phyloP scores from a whole-genome alignment of 2,329 filamentous ascomycete genomes.

The Diaporthe batatas region DNA sequence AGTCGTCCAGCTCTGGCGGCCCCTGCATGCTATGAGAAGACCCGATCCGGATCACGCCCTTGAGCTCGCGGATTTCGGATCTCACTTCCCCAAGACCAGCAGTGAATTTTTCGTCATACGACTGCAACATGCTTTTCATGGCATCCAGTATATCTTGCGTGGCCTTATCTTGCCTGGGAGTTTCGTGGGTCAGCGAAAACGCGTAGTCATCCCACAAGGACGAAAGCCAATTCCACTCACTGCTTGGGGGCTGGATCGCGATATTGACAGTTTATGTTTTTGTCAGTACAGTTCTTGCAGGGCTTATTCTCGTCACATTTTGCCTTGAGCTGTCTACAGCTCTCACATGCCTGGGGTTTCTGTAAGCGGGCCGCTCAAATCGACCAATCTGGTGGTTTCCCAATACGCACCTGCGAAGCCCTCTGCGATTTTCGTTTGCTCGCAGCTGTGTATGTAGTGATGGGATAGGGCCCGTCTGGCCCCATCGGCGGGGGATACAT shows the following conservation, averaged over 20 bases:
- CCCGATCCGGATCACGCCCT: slow-evolving; percentile 11
- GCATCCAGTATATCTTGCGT: slow-evolving; percentile 71
- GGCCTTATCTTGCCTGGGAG: slow-evolving; percentile 68
- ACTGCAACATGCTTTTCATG: slow-evolving; percentile 57
- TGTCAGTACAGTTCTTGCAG: slow-evolving; percentile 89
- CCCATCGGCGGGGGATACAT: slow-evolving; percentile 48
- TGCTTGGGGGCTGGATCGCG: slow-evolving; percentile 92
- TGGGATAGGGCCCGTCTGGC: slow-evolving; percentile 56
- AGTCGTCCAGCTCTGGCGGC: background rate
- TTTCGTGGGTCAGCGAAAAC: slow-evolving; percentile 12
- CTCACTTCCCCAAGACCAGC: slow-evolving; percentile 53
- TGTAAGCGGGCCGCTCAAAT: slow-evolving; percentile 27
- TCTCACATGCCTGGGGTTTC: slow-evolving; percentile 81
- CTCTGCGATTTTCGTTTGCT: slow-evolving; percentile 74
- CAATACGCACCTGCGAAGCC: slow-evolving; percentile 69
- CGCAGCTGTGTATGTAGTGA: slow-evolving; percentile 57
- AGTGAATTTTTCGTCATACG: slow-evolving; percentile 44
- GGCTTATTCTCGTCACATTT: slow-evolving; percentile 92
- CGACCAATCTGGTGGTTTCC: background rate
- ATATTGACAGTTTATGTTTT: slow-evolving; percentile 86
- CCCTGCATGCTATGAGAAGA: slow-evolving; percentile 35
- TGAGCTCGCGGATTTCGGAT: slow-evolving; percentile 43
- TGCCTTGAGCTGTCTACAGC: slow-evolving; percentile 87
- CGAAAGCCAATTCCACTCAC: slow-evolving; percentile 63
- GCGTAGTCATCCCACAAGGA: background rate